These are phyloP conservation scores for Aquanectria penicillioides DNA, from an alignment of 2,329 filamentous ascomycete species.

Conservation along the genomic window DNA sequence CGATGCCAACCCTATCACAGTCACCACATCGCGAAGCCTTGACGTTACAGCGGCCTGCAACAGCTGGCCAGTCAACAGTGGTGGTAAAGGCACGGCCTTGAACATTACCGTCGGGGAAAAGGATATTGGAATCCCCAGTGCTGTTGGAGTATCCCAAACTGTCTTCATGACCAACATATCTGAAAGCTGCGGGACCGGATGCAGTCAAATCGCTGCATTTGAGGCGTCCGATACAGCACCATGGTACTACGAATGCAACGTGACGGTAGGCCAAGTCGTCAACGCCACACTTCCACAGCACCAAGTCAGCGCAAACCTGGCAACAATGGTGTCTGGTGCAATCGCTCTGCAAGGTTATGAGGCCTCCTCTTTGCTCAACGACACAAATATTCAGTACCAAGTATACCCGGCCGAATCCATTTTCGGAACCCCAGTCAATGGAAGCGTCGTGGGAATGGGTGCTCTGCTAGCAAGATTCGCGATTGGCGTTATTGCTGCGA, in stretches of 20 bases:
- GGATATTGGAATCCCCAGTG: conserved; percentile 23
- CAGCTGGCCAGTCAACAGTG: conserved; percentile 32
- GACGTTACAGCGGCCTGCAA: conserved; percentile 22
- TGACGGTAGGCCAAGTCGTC: conserved; percentile 27
- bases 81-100: conserved; percentile 26
- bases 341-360: conserved; percentile 39
- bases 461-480: conserved; percentile 48
- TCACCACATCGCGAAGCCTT: conserved; percentile 30
- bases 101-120: conserved; percentile 25
- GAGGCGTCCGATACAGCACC: conserved; percentile 29
- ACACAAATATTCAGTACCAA: conserved; percentile 35
- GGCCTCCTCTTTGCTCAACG: conserved; percentile 26
- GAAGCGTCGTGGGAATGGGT: conserved; percentile 47
- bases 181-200: conserved; percentile 22
- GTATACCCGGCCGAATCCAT: conserved; percentile 54
- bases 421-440: conserved; percentile 48
- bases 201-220: conserved; percentile 35
- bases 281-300: conserved; percentile 31
- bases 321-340: conserved; percentile 26
- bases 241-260: conserved; percentile 40
- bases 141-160: conserved; percentile 29
- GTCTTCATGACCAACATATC: conserved; percentile 34
- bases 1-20: conserved; percentile 23
- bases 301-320: conserved; percentile 30
- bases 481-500: conserved; percentile 47